These are phyloP conservation scores for Grigorovia jiainica DNA, from an alignment of 805 yeast species.

Conservation along the genomic window DNA sequence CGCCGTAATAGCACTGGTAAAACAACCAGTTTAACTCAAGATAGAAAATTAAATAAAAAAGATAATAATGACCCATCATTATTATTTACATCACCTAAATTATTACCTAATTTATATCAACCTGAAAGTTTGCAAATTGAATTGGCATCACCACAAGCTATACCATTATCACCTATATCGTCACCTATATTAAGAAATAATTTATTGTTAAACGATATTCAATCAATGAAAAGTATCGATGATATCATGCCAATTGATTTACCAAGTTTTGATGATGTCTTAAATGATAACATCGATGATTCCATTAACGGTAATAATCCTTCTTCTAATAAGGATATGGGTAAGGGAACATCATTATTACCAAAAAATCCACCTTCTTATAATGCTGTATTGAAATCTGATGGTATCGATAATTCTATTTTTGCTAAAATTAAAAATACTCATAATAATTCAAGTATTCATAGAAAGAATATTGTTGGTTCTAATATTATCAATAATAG, in stretches of 20 bases:
- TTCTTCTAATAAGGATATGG: too few species aligned
- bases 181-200: slow-evolving; percentile 42
- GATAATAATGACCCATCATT: background rate
- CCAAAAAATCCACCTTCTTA: slow-evolving; percentile 32
- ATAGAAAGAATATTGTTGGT: background rate
- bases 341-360: background rate
- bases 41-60: background rate
- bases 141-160: slow-evolving; percentile 55
- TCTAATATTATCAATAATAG: background rate
- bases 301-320: background rate
- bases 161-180: slow-evolving; percentile 46
- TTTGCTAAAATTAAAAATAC: background rate
- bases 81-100: slow-evolving; percentile 21
- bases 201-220: slow-evolving; percentile 12
- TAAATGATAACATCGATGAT: background rate
- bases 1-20: background rate
- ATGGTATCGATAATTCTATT: slow-evolving; percentile 6
- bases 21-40: background rate
- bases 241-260: background rate
- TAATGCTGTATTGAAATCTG: slow-evolving; percentile 19
- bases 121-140: slow-evolving; percentile 41
- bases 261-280: background rate
- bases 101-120: slow-evolving; percentile 43
- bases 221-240: background rate
- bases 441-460: background rate